Evolutionary conservation across 2,329 filamentous ascomycete species (phyloP).

Genomic region (Magnaporthales sp.): DNA sequence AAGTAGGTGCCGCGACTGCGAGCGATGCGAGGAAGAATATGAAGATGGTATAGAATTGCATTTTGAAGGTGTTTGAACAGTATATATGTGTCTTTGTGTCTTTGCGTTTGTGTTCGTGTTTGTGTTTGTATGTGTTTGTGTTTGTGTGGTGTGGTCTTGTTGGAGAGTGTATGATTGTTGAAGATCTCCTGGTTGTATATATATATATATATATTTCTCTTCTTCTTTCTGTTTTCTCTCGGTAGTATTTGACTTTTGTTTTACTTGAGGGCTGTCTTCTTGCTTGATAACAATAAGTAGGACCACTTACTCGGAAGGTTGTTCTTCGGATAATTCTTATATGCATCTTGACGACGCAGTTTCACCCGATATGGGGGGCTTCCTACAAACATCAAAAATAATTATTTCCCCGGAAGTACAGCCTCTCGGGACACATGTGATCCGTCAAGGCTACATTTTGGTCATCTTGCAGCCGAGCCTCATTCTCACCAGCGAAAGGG

Average conservation of each 20-base stretch:
- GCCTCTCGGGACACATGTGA: background rate
- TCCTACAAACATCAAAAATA: background rate
- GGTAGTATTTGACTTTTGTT: background rate
- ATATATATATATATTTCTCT: background rate
- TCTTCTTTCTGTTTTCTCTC: background rate
- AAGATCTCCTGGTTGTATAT: too few species aligned
- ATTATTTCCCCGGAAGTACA: background rate
- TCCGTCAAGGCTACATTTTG: background rate
- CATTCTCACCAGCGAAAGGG: background rate
- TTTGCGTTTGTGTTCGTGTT: background rate
- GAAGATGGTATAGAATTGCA: background rate
- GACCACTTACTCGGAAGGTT: background rate
- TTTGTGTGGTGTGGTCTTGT: background rate
- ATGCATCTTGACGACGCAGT: background rate
- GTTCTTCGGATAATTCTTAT: background rate
- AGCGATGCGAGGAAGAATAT: background rate
- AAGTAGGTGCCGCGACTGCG: slow-evolving; percentile 1
- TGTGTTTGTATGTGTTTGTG: background rate
- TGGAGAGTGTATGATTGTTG: too few species aligned
- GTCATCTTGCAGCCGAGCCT: background rate
- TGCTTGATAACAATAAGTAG: background rate
- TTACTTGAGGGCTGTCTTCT: background rate
- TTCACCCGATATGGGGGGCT: background rate
- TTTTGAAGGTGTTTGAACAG: too few species aligned
- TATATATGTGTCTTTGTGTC: too few species aligned